phyloP scores from a whole-genome alignment of 2,329 filamentous ascomycete species.

The Colletotrichum phormii region DNA sequence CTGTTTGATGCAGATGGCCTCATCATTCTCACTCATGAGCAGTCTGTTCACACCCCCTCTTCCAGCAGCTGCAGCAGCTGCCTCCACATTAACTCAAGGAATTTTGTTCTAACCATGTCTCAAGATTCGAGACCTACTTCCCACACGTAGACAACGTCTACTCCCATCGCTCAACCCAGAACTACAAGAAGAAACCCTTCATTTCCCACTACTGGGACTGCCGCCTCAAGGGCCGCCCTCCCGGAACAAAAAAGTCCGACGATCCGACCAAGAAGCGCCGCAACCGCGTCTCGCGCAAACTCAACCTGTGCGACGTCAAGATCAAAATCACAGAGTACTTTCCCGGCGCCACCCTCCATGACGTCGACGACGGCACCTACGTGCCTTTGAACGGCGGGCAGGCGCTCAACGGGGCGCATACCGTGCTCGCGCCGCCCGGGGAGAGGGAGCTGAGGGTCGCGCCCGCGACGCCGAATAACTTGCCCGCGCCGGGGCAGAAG shows the following conservation, averaged over 20 bases:
- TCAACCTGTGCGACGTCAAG: slow-evolving; percentile 87
- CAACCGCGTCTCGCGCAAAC: slow-evolving; percentile 78
- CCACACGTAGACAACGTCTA: slow-evolving; percentile 88
- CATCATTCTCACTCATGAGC: slow-evolving; percentile 78
- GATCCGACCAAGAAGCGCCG: slow-evolving; percentile 87
- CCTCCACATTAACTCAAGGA: too few relatives aligned
- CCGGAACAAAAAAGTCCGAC: slow-evolving; percentile 82
- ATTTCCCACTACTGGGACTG: slow-evolving; percentile 89
- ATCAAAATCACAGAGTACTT: slow-evolving; percentile 88
- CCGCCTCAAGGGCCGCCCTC: slow-evolving; percentile 81
- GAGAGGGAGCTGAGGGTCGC: slow-evolving; percentile 37
- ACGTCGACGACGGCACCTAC: slow-evolving; percentile 35
- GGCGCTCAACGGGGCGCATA: slow-evolving; percentile 36
- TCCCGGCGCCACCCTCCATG: slow-evolving; percentile 59
- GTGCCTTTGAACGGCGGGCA: slow-evolving; percentile 29
- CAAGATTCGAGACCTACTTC: slow-evolving; percentile 84
- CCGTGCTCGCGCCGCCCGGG: slow-evolving; percentile 36
- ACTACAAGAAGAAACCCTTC: slow-evolving; percentile 85
- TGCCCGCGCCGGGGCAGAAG: slow-evolving; percentile 50
- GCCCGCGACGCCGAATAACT: slow-evolving; percentile 32
- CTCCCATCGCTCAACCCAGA: slow-evolving; percentile 84
- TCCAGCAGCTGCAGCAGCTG: neutral
- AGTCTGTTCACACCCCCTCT: slow-evolving; percentile 60
- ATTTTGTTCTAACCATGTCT: slow-evolving; percentile 28
- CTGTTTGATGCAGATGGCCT: slow-evolving; percentile 81